Percentiles rank a stretch among this genome's conserved stretches.
Conservation (phyloP, 2,329 filamentous ascomycete species). For the Xylaria multiplex region DNA sequence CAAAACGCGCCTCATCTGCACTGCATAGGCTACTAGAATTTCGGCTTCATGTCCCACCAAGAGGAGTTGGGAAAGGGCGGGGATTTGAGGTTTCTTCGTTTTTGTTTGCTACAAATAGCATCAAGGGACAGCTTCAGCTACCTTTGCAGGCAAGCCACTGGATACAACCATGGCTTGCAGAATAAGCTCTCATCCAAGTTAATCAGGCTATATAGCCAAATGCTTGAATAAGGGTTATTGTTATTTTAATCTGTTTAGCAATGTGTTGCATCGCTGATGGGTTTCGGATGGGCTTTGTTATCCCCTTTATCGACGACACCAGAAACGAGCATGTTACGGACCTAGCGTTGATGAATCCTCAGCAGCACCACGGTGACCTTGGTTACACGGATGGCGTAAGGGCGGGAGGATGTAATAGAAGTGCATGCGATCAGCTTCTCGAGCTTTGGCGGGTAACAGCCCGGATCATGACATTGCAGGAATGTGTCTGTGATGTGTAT, state of each 20-base stretch:
- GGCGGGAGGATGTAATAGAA: slow-evolving; percentile 21
- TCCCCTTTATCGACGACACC: background rate
- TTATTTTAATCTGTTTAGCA: slow-evolving; percentile 15
- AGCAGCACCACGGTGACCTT: slow-evolving; percentile 6
- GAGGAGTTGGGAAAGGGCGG: slow-evolving; percentile 44
- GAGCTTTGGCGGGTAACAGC: slow-evolving; percentile 10
- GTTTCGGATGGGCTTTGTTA: slow-evolving; percentile 16
- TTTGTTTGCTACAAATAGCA: slow-evolving; percentile 33
- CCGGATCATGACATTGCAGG: slow-evolving; percentile 9
- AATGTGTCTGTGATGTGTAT: slow-evolving; percentile 22
- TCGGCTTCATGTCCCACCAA: slow-evolving; percentile 42
- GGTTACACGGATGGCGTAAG: slow-evolving; percentile 21
- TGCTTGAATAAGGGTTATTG: slow-evolving; percentile 24
- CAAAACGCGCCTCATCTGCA: slow-evolving; percentile 39
- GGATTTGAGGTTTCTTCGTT: slow-evolving; percentile 37
- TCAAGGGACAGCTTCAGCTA: slow-evolving; percentile 15
- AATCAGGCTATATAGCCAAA: slow-evolving; percentile 4
- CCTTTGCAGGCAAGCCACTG: slow-evolving; percentile 30
- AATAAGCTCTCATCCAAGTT: slow-evolving; percentile 9
- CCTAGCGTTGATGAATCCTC: slow-evolving; percentile 1
- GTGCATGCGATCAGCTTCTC: slow-evolving; percentile 8
- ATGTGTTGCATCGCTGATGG: slow-evolving; percentile 21
- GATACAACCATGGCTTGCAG: slow-evolving; percentile 24
- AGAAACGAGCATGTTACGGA: slow-evolving; percentile 7
- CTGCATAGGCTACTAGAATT: slow-evolving; percentile 41